Percentiles rank a stretch among this genome's conserved stretches.
Conservation (phyloP, 2,329 filamentous ascomycete genomes). For the Fusarium proliferatum region DNA sequence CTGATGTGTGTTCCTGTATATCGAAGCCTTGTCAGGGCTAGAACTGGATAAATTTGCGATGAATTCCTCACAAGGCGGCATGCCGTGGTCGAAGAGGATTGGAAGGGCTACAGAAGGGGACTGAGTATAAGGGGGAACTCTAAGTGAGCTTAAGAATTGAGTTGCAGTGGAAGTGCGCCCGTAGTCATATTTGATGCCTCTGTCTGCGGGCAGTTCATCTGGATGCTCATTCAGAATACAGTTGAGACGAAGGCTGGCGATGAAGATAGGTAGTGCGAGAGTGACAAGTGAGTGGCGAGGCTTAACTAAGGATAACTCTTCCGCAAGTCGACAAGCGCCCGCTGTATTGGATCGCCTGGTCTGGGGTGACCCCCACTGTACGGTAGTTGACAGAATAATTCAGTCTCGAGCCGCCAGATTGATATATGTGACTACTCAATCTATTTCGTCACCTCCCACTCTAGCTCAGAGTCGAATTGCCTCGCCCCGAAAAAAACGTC, state of each 20-base stretch:
- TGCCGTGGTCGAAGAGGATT: not conserved
- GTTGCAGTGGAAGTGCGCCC: not conserved
- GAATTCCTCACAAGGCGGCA: slow-evolving; percentile 1
- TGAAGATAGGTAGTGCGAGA: not conserved
- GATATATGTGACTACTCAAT: rapidly evolving
- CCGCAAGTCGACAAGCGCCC: slow-evolving; percentile 38
- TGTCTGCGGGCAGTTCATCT: slow-evolving; percentile 2
- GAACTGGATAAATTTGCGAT: slow-evolving; percentile 1
- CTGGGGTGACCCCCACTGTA: slow-evolving; percentile 32
- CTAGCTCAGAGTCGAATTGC: slow-evolving; percentile 9
- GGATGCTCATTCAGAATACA: not conserved
- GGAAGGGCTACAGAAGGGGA: not conserved
- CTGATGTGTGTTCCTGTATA: slow-evolving; percentile 16
- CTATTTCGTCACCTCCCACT: not conserved
- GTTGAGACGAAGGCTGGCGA: not conserved
- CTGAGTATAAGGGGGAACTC: not conserved
- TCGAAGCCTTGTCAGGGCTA: not conserved
- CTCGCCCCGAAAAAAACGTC: slow-evolving; percentile 23
- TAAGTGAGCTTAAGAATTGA: not conserved
- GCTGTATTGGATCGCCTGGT: slow-evolving; percentile 23
- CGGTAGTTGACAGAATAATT: not conserved
- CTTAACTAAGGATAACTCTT: slow-evolving; percentile 3
- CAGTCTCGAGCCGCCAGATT: rapidly evolving
- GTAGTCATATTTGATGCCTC: not conserved
- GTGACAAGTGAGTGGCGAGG: slow-evolving; percentile 12